phyloP scores from a whole-genome alignment of 202 grass and related monocot species.

The Schoenoplectus tabernaemontani region DNA sequence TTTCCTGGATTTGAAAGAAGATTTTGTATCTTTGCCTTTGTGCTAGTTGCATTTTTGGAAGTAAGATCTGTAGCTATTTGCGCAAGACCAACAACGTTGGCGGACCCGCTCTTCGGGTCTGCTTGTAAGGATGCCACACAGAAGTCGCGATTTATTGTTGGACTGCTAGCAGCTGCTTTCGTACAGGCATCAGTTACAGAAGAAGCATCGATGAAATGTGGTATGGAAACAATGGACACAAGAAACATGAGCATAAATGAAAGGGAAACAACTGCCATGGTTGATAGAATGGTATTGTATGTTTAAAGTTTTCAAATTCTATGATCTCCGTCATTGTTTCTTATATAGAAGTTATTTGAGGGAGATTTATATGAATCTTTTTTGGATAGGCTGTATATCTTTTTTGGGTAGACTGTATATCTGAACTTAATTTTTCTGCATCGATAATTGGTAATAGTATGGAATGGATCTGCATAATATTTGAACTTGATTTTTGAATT shows the following conservation, averaged over 20 bases:
- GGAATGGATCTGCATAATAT: no score
- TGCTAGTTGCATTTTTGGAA: slow-evolving; percentile 41
- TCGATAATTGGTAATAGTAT: no score
- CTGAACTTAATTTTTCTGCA: no score
- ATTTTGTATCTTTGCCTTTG: slow-evolving; percentile 35
- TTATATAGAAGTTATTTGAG: neutral
- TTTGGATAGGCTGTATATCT: neutral
- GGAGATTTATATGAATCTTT: neutral
- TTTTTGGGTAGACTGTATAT: no score
- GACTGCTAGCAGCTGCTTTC: slow-evolving; percentile 35
- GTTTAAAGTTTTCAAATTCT: no score
- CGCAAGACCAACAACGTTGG: slow-evolving; percentile 21
- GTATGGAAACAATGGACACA: neutral
- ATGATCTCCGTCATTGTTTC: neutral
- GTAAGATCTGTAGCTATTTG: slow-evolving; percentile 33
- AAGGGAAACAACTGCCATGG: neutral
- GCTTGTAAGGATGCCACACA: slow-evolving; percentile 35
- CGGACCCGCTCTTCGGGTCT: slow-evolving; percentile 28
- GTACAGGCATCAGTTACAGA: slow-evolving; percentile 32
- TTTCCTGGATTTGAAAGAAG: slow-evolving; percentile 14
- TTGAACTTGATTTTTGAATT: neutral
- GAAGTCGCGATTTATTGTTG: slow-evolving; percentile 33
- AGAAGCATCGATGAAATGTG: neutral
- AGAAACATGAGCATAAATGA: neutral
- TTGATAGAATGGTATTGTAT: neutral